Base-by-base conservation (phyloP, 768 basidiomycete species). In the Roridomyces roridus region DNA sequence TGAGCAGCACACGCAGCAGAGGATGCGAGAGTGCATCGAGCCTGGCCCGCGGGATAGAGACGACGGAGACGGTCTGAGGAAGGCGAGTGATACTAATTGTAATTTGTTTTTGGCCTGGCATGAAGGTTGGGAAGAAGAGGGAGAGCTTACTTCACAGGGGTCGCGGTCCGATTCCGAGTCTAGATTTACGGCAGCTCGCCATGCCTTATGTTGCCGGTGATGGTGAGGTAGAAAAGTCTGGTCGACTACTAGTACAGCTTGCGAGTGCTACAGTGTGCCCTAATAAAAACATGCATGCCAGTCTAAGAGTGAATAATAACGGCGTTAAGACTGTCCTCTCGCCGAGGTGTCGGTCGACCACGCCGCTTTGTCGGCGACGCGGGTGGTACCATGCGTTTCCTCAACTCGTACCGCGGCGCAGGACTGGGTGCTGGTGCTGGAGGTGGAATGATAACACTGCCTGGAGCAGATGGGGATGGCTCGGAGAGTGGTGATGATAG, bases 1-100 rank as follows among this genome's bases (percentile, higher is more conserved):
- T 82, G 49, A 91, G 82, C 54, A 91, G 83, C 70, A 88, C 87
- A 57, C 82, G 82, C 60, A 92, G 79, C 68, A 92, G 68, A 25
- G 83, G 83, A 60, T 85, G 81, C 9, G 82, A 82, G 49, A 89
- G 76, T 2, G 78, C 73, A 24, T 78, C 67, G 15, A 91, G 80
- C 47, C 88, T 84, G n/a, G 81, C 77, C 52, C 89, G 86, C 43
- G 90, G 90, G 55, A 92, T 82, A 67, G 87, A 88, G 46, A 90
- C 85, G 67, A 92, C 85, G 48, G 85, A 84, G 47, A 92, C 84
- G 26, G 85, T 80, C 45, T 86, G 81, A 24, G 88, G 87, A 65
- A 91, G 87, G 53, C 90, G 80, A 28, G 88, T 78, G 58, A 92
- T 85, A 50, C 90, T n/a, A n/a, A n/a, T n/a, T n/a, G n/a, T n/a